Evolutionary conservation across 1,139 yeast genomes (phyloP).

Genomic region (Magnusiomyces suaveolens): DNA sequence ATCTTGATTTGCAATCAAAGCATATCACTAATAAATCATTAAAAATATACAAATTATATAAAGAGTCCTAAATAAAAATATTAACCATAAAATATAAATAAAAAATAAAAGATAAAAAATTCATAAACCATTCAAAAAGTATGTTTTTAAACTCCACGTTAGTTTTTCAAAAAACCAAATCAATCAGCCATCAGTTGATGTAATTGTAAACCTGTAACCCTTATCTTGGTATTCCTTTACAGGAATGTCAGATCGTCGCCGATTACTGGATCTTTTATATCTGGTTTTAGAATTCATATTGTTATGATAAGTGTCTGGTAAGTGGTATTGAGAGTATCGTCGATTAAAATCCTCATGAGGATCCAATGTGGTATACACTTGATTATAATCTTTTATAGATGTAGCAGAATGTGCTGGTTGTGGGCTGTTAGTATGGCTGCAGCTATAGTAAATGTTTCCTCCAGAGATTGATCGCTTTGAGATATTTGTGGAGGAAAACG

Average conservation of each 20-base stretch:
- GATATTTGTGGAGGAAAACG: background rate
- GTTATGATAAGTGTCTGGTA: background rate
- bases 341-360: background rate
- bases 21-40: too few relatives aligned
- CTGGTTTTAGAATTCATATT: background rate
- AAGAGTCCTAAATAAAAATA: too few relatives aligned
- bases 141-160: too few relatives aligned
- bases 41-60: too few relatives aligned
- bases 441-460: background rate
- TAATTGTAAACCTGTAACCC: background rate
- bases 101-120: too few relatives aligned
- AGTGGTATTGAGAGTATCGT: background rate
- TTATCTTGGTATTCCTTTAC: background rate
- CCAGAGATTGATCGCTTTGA: background rate
- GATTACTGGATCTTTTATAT: background rate
- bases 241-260: background rate
- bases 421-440: background rate
- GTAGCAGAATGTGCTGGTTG: background rate
- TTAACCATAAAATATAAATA: too few relatives aligned
- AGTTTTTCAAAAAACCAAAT: too few relatives aligned
- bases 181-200: background rate
- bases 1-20: too few relatives aligned
- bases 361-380: background rate
- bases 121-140: too few relatives aligned
- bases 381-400: background rate